Conservation (phyloP, 2,329 filamentous ascomycete species). For the Trichoderma aggressivum region DNA sequence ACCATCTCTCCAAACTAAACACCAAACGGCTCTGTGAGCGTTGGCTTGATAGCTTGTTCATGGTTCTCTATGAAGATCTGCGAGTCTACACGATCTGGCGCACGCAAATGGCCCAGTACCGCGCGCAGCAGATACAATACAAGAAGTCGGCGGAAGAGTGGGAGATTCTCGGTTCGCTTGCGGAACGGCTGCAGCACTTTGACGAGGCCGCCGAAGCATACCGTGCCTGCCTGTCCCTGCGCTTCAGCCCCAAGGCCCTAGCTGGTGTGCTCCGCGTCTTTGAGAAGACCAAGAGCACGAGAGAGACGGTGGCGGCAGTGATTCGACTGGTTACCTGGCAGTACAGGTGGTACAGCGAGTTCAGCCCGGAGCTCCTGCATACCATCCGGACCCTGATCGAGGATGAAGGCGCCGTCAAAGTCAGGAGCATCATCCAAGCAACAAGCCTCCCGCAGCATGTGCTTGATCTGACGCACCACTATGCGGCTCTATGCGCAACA, state of each 20-base stretch:
- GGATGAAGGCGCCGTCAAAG: constrained; percentile 95
- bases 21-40: constrained; percentile 96
- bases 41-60: constrained; percentile 98
- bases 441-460: constrained; percentile 92
- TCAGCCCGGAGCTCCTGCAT: constrained; percentile 85
- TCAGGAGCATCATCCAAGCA: constrained; percentile 93
- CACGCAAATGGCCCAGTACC: constrained; percentile 94
- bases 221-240: constrained; percentile 76
- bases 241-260: constrained; percentile 92
- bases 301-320: constrained; percentile 77
- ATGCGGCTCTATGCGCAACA: constrained; percentile 88
- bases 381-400: constrained; percentile 91
- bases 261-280: constrained; percentile 78
- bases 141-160: constrained; percentile 96
- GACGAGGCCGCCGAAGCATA: constrained; percentile 94
- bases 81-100: constrained; percentile 99
- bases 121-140: constrained; percentile 89
- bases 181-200: constrained; percentile 85
- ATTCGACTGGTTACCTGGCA: constrained; percentile 96
- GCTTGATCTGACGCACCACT: constrained; percentile 91
- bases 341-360: constrained; percentile 99
- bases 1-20: constrained; percentile 83
- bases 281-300: constrained; percentile 72
- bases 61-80: constrained; percentile 97
- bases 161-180: constrained; percentile 93